Evolutionary conservation across 192 early-diverging fungal genomes (phyloP).

Genomic region (Linderina pennispora): DNA sequence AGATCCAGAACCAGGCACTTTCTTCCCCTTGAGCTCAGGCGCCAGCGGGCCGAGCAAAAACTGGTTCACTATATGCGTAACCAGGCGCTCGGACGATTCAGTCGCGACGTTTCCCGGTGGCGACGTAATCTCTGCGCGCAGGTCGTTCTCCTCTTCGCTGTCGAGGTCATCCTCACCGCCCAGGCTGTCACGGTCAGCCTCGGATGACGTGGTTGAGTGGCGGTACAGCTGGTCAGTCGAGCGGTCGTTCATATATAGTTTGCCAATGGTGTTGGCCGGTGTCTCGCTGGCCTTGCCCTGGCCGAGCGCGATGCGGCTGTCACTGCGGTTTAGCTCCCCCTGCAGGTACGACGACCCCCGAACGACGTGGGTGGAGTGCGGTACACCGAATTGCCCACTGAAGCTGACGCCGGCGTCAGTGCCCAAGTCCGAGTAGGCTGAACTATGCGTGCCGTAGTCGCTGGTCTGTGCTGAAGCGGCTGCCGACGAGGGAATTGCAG

Average conservation of each 20-base stretch:
- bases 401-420: constrained; percentile 43
- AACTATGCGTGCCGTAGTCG: constrained; percentile 22
- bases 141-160: constrained; percentile 30
- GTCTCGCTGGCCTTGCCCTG: constrained; percentile 26
- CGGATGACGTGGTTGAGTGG: constrained; percentile 32
- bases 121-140: constrained; percentile 42
- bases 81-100: constrained; percentile 42
- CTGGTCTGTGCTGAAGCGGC: constrained; percentile 8
- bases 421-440: constrained; percentile 34
- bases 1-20: constrained; percentile 94
- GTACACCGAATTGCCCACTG: constrained; percentile 39
- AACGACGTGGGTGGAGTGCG: constrained; percentile 44
- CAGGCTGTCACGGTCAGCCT: constrained; percentile 37
- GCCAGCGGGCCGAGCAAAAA: constrained; percentile 64
- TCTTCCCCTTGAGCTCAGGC: constrained; percentile 62
- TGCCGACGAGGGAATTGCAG: neutral
- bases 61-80: constrained; percentile 27
- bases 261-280: constrained; percentile 33
- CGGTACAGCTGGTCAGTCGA: constrained; percentile 34
- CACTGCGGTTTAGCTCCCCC: neutral
- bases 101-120: constrained; percentile 43
- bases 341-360: constrained; percentile 17
- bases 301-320: constrained; percentile 11
- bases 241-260: constrained; percentile 39
- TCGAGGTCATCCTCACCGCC: constrained; percentile 30